These are phyloP conservation scores for Yarrowia bubula DNA, from an alignment of 805 yeast species.

Conservation along the genomic window DNA sequence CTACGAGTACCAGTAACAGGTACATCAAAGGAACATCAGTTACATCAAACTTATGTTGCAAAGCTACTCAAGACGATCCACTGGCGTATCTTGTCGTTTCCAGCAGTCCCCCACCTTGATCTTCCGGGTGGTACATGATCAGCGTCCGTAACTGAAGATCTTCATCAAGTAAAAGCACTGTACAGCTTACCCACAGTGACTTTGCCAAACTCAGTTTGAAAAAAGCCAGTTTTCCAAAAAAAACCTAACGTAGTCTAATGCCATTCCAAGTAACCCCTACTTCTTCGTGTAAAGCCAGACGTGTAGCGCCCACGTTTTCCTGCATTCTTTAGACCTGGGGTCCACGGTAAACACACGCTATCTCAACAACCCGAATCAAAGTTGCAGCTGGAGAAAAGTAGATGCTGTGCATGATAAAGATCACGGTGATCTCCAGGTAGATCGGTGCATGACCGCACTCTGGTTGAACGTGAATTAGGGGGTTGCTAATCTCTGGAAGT, in stretches of 20 bases:
- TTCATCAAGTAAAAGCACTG: background rate
- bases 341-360: background rate
- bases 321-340: background rate
- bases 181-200: background rate
- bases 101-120: conserved; percentile 1
- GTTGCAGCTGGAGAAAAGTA: background rate
- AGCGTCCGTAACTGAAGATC: conserved; percentile 15
- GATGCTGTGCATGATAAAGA: background rate
- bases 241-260: background rate
- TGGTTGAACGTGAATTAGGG: background rate
- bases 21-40: no score
- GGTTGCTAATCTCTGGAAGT: background rate
- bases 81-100: background rate
- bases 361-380: background rate
- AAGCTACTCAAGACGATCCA: background rate
- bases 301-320: background rate
- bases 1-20: no score
- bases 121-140: conserved; percentile 9
- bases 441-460: conserved; percentile 6
- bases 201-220: background rate
- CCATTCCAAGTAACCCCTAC: conserved; percentile 5
- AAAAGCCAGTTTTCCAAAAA: no score
- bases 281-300: background rate
- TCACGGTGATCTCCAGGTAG: background rate
- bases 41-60: no score